phyloP scores from a whole-genome alignment of 306 rosid species.

The Castanopsis chinensis region DNA sequence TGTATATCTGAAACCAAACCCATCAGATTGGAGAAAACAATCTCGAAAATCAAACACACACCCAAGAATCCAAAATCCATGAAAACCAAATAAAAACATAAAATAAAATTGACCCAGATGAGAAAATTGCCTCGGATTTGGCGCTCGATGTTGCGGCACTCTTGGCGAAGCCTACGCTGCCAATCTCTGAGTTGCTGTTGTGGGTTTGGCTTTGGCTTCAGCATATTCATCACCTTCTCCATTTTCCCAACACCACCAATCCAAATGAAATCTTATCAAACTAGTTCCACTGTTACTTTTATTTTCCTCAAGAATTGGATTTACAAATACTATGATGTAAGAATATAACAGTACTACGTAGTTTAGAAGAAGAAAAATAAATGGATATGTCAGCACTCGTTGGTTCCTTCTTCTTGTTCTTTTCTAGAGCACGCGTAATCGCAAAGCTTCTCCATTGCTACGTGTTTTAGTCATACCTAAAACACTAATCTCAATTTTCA shows the following conservation, averaged over 20 bases:
- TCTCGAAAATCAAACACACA: background rate
- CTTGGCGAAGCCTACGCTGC: conserved; percentile 93
- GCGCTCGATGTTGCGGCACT: conserved; percentile 85
- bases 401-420: no score
- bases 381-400: no score
- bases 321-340: no score
- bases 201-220: conserved; percentile 73
- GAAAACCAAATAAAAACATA: background rate
- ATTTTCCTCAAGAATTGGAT: no score
- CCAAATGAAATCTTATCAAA: no score
- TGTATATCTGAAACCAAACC: conserved; percentile 58
- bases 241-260: conserved; percentile 3
- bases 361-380: no score
- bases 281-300: no score
- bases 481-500: no score
- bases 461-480: no score
- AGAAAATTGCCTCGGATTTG: conserved; percentile 74
- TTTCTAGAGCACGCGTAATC: no score
- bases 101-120: background rate
- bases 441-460: no score
- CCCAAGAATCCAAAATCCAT: background rate
- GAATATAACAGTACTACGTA: no score
- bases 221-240: conserved; percentile 73
- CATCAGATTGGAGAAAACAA: conserved; percentile 2
- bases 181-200: conserved; percentile 74